Evolutionary conservation across 805 yeast genomes (phyloP), one percentile per base, ranked within the genome.

Genomic region (Candida adriatica): DNA sequence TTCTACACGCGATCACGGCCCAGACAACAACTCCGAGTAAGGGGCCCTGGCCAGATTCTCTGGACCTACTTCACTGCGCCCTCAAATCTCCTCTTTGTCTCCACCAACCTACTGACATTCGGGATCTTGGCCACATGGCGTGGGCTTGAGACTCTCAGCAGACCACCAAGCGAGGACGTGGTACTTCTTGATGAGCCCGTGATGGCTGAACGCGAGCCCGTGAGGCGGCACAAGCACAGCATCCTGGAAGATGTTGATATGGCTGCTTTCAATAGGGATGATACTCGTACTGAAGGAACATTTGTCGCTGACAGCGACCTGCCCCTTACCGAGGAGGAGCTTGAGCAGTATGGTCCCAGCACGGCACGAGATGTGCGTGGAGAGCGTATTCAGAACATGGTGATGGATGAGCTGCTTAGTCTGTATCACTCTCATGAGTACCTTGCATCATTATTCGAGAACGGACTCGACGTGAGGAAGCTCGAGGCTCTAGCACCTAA

Each of bases 51-150:
- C 2, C 44, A 38, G 15, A 14, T 45, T 1, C 30, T 62, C 7
- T 61, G 65, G 66, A 45, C 54, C 3, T 62, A 62, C 42, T 55
- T 58, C 33, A 59, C 55, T 34, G 59, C 62, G 1, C 67, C 67
- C 4, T 53, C 58, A 0, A 62, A 62, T 40, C 35, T 59, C 4
- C 35, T 59, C 43, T 62, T 62, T 35, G 48, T 62, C 2, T 48
- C 63, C 1, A 55, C 63, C 2, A 62, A 62, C 31, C 25, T 62
- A 1, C 39, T 59, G 1, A 52, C 61, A 3, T 43, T 62, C 17
- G 53, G 55, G 1, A 60, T 61, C 6, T 37, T 59, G 5, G 53
- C 53, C 6, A 46, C 60, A 2, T 58, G 56, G 41, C 45, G 58
- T 19, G 50, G 61, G 0, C 24, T 57, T 20, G 39, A 46, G 5